phyloP scores from a whole-genome alignment of 2,329 filamentous ascomycete species.

The Podosphaera fusca region DNA sequence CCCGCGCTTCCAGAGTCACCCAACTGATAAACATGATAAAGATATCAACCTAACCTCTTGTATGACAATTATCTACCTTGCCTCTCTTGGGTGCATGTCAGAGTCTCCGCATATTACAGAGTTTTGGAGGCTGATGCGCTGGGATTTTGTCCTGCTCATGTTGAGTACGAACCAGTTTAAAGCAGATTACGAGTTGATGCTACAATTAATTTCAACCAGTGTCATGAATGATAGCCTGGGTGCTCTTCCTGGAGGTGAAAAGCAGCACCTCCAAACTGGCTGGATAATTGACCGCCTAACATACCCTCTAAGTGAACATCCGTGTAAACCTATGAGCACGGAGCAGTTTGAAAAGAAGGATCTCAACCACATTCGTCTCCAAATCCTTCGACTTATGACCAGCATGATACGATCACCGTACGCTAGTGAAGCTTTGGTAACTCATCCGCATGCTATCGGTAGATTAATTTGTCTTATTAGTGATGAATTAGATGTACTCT shows the following conservation, averaged over 20 bases:
- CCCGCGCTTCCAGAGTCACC: conserved; percentile 20
- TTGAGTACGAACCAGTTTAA: conserved; percentile 43
- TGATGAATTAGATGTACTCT: conserved; percentile 41
- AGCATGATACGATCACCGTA: conserved; percentile 41
- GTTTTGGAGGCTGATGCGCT: conserved; percentile 47
- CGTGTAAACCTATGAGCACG: conserved; percentile 14
- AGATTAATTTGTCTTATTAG: conserved; percentile 54
- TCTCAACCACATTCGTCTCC: conserved; percentile 12
- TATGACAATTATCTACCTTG: conserved; percentile 40
- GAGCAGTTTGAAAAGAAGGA: conserved; percentile 9
- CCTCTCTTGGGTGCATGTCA: conserved; percentile 33
- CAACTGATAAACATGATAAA: conserved; percentile 23
- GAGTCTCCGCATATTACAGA: conserved; percentile 15
- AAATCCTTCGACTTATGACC: conserved; percentile 28
- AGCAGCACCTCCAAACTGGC: conserved; percentile 10
- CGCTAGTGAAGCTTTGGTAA: conserved; percentile 40
- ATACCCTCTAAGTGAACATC: conserved; percentile 21
- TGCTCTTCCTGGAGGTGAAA: conserved; percentile 27
- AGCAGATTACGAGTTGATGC: conserved; percentile 36
- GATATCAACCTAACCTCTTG: conserved; percentile 40
- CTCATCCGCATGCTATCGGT: conserved; percentile 46
- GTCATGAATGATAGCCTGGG: conserved; percentile 41
- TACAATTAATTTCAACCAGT: conserved; percentile 44
- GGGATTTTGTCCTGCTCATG: conserved; percentile 42
- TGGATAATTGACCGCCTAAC: conserved; percentile 19